Conservation (phyloP, 805 yeast genomes). For the Wickerhamiella sorbophila region DNA sequence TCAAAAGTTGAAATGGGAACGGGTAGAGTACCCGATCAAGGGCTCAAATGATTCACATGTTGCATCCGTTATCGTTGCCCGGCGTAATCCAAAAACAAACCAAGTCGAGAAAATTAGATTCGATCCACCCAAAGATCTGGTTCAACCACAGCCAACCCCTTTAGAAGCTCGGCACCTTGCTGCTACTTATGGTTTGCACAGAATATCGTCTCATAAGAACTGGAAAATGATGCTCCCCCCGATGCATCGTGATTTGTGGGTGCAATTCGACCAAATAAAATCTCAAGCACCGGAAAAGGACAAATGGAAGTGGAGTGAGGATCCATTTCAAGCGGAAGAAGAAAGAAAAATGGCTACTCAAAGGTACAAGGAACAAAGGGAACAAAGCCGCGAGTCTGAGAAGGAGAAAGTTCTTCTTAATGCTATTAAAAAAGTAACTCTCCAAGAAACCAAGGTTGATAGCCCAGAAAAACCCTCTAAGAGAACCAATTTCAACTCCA, state of each 20-base stretch:
- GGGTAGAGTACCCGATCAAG: constrained; percentile 56
- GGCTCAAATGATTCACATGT: constrained; percentile 37
- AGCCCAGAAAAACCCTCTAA: not conserved
- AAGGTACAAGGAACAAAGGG: constrained; percentile 6
- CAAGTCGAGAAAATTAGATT: constrained; percentile 45
- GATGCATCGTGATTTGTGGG: constrained; percentile 69
- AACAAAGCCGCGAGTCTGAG: constrained; percentile 2
- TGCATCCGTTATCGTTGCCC: constrained; percentile 50
- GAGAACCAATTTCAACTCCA: constrained; percentile 25
- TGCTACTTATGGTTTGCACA: constrained; percentile 75
- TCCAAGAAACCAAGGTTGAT: not conserved
- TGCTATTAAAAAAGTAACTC: constrained; percentile 3
- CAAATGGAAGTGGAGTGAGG: constrained; percentile 23
- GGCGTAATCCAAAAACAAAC: constrained; percentile 70
- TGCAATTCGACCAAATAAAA: constrained; percentile 49
- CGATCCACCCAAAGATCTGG: constrained; percentile 36
- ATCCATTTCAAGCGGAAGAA: constrained; percentile 63
- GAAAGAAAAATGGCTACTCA: constrained; percentile 31
- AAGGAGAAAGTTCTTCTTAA: not conserved
- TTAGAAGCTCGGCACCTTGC: constrained; percentile 82
- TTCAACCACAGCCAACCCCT: constrained; percentile 61
- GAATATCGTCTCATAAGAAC: constrained; percentile 69
- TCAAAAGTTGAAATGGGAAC: constrained; percentile 81
- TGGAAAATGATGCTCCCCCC: constrained; percentile 78
- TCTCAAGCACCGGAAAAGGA: constrained; percentile 21